phyloP scores from a whole-genome alignment of 2,329 filamentous ascomycete species.

The Elsinoe perseae region DNA sequence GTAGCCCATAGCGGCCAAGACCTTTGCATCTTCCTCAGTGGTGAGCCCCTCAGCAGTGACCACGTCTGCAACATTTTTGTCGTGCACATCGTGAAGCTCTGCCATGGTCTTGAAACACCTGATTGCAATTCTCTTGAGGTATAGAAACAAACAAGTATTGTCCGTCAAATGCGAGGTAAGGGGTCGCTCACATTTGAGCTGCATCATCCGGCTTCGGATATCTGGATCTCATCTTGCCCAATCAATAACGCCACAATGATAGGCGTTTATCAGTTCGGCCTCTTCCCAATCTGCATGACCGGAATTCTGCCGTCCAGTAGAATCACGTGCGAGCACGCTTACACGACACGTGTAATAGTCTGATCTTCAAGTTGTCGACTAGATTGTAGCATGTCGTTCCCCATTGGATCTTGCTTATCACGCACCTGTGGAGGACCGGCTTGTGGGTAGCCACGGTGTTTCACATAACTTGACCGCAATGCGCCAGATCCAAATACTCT shows the following conservation, averaged over 20 bases:
- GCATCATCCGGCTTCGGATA: slow-evolving; percentile 1
- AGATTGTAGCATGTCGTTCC: too few relatives aligned
- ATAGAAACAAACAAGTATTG: too few relatives aligned
- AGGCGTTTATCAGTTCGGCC: background rate
- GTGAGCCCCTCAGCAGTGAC: slow-evolving; percentile 25
- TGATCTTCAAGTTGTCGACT: too few relatives aligned
- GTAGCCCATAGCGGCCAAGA: slow-evolving; percentile 37
- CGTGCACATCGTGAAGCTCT: background rate
- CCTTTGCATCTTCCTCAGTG: slow-evolving; percentile 35
- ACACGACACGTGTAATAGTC: too few relatives aligned
- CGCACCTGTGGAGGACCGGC: too few relatives aligned
- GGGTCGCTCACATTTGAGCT: background rate
- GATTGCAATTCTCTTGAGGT: background rate
- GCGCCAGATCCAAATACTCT: too few relatives aligned
- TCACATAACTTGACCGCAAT: too few relatives aligned
- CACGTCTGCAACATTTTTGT: slow-evolving; percentile 1
- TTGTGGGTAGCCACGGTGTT: too few relatives aligned
- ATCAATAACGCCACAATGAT: background rate
- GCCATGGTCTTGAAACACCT: background rate
- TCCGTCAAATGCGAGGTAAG: background rate
- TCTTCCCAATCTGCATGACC: background rate
- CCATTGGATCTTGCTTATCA: too few relatives aligned
- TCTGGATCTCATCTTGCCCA: background rate
- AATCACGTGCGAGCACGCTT: too few relatives aligned
- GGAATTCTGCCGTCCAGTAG: background rate